Base-by-base conservation (phyloP, 148 eudicot genomes). In the Rhododendron ovatum region DNA sequence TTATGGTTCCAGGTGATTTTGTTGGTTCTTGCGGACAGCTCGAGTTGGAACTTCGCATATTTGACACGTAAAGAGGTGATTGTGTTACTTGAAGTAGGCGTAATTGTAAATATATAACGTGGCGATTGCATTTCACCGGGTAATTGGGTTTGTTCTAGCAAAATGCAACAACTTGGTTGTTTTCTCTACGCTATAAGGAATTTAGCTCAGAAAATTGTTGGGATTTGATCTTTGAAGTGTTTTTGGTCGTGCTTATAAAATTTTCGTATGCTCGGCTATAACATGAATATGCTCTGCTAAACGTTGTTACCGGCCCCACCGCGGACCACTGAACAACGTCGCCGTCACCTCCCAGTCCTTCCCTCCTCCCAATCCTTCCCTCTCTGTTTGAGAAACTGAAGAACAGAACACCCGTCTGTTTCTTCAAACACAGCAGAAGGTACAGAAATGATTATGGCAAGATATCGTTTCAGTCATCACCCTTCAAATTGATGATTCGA, bases 381-480 rank as follows among this genome's bases (percentile, higher is more conserved):
- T 39, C 41, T 39, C 41, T 39, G 41, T 20, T 10, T 3, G 50
- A 51, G 63, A 43, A 45, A 85, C 28, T 85, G 88, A 79, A 84
- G 83, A 83, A 30, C 47, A 77, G 83, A 81, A 65, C 10, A 33
- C 22, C 39, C 45, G 83, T 90, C 87, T 89, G 78, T 63, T 77
- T 80, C 77, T 85, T 57, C 53, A 37, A 4, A 81, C 45, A 83
- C 37, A 74, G 78, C 78, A 45, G 65, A 79, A 85, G 89, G 87
- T 86, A 88, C 77, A 94, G 12, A 65, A n/a, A 77, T 55, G 69
- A 92, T 50, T 39, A 78, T 28, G 93, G 91, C 98, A 89, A 94
- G 98, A 91, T 94, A 94, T 94, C 95, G 95, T 94, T 94, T 94
- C 98, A 86, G 90, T 94, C 94, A 95, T 93, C 92, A 91, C 88